These are phyloP conservation scores for Candida ulmi DNA, from an alignment of 805 yeast species.

Conservation along the genomic window DNA sequence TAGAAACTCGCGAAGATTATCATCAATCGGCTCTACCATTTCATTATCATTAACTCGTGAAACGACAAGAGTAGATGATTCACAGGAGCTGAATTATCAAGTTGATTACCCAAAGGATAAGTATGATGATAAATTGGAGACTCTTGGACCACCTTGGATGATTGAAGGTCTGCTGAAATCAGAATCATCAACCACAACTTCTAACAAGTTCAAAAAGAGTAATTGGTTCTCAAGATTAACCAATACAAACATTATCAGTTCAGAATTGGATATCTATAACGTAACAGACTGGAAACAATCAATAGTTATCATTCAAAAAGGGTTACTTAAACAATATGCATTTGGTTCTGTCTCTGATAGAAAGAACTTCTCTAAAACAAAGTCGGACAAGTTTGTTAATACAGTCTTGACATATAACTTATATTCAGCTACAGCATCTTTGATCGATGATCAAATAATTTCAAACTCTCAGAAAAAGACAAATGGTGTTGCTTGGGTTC, in stretches of 20 bases:
- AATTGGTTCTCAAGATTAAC: constrained; percentile 20
- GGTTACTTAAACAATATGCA: constrained; percentile 41
- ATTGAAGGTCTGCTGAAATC: constrained; percentile 62
- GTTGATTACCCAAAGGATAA: constrained; percentile 32
- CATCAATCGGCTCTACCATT: constrained; percentile 19
- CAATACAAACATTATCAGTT: constrained; percentile 13
- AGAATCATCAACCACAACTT: constrained; percentile 3
- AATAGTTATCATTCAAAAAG: constrained; percentile 45
- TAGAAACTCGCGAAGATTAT: constrained; percentile 17
- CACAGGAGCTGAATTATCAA: constrained; percentile 21
- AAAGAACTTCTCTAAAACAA: constrained; percentile 15
- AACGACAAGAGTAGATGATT: constrained; percentile 4
- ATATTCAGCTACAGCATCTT: constrained; percentile 20
- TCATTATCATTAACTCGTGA: constrained; percentile 8
- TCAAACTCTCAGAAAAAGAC: constrained; percentile 14
- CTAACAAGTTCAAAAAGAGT: constrained; percentile 4
- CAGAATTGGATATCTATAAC: constrained; percentile 25
- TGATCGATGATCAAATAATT: constrained; percentile 16
- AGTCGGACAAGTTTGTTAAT: constrained; percentile 15
- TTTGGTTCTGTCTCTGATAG: constrained; percentile 24
- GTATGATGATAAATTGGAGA: constrained; percentile 55
- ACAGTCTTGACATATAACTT: constrained; percentile 18
- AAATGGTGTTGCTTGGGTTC: constrained; percentile 21
- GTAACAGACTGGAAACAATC: constrained; percentile 28
- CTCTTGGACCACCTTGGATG: constrained; percentile 72